A percentile compares a stretch with the other conserved stretches of the same genome.
These are phyloP conservation scores for Passiflora organensis DNA, from an alignment of 345 rosid species.

Conservation along the genomic window DNA sequence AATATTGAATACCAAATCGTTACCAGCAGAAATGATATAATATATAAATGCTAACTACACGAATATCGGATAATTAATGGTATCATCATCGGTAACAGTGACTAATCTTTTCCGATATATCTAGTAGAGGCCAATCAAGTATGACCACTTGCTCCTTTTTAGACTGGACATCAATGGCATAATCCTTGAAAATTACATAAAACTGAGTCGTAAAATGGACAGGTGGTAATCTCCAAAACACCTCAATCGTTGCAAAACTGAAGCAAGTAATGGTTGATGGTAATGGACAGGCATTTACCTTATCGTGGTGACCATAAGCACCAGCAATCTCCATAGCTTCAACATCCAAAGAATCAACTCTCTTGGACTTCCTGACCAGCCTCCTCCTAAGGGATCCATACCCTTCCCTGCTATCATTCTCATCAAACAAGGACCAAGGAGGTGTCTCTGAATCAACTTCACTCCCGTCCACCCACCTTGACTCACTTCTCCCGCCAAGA, in stretches of 20 bases:
- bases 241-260: too few relatives aligned
- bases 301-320: conserved; percentile 44
- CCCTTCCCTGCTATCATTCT: conserved; percentile 34
- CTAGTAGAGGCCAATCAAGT: too few relatives aligned
- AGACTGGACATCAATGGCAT: too few relatives aligned
- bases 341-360: conserved; percentile 84
- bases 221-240: too few relatives aligned
- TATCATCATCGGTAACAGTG: too few relatives aligned
- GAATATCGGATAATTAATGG: too few relatives aligned
- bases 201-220: too few relatives aligned
- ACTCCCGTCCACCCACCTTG: conserved; percentile 92
- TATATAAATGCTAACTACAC: too few relatives aligned
- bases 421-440: conserved; percentile 35
- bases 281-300: conserved; percentile 34
- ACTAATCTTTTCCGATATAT: too few relatives aligned
- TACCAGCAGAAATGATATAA: neutral
- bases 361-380: conserved; percentile 60
- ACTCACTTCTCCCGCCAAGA: conserved; percentile 37
- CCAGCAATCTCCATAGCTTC: conserved; percentile 92
- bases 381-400: conserved; percentile 69
- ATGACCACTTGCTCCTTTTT: too few relatives aligned
- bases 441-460: conserved; percentile 71
- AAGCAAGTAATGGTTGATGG: too few relatives aligned
- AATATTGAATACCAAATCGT: conserved; percentile 21
- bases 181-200: too few relatives aligned